Conservation (phyloP, 768 basidiomycete species). For the Termitomyces sp. region DNA sequence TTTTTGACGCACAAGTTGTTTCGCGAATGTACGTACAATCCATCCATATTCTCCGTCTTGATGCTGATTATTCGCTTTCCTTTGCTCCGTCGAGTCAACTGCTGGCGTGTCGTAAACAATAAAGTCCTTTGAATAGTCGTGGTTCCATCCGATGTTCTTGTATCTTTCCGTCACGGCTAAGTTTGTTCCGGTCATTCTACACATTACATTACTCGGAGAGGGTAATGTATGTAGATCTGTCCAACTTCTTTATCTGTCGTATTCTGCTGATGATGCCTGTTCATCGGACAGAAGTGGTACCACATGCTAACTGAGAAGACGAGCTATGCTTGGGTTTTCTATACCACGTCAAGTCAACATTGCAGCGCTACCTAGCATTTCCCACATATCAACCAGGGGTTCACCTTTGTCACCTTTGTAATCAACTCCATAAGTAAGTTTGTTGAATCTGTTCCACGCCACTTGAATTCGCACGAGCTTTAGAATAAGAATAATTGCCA, state of each 20-base stretch:
- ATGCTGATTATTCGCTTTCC: neutral
- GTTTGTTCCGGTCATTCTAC: neutral
- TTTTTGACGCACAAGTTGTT: neutral
- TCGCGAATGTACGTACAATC: neutral
- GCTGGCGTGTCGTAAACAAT: neutral
- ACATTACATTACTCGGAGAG: neutral
- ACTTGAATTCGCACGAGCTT: neutral
- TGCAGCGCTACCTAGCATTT: neutral
- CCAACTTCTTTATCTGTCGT: neutral
- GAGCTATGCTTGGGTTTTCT: neutral
- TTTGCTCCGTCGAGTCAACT: neutral
- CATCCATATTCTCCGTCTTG: neutral
- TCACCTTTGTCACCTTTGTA: neutral
- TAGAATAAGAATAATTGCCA: neutral
- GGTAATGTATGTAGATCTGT: conserved; percentile 1
- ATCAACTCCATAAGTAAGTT: neutral
- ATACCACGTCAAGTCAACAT: neutral
- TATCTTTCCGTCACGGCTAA: neutral
- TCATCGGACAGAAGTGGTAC: neutral
- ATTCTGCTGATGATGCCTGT: neutral
- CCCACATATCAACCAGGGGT: neutral
- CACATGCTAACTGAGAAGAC: neutral
- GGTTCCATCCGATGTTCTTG: neutral
- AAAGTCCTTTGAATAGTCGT: neutral
- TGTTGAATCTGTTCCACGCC: neutral